A percentile compares a stretch with the other conserved stretches of the same genome.
Conservation (phyloP, 345 rosid species). For the Salix suchowensis region DNA sequence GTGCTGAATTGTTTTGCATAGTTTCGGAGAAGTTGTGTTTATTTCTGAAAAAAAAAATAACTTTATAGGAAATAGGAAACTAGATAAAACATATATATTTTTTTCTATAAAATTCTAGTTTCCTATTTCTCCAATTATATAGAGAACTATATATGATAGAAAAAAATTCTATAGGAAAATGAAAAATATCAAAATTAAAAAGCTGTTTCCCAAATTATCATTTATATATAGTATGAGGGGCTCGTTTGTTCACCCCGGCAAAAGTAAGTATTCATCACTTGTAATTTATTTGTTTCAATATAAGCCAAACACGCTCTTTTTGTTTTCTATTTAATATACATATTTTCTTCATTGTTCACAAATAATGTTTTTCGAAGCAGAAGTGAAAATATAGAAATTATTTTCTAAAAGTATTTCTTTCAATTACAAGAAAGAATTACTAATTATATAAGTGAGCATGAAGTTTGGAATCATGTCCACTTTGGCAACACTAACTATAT, state of each 20-base stretch:
- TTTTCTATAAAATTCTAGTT: too few relatives aligned
- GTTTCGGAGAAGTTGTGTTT: not conserved
- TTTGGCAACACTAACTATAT: not conserved
- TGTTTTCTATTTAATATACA: not conserved
- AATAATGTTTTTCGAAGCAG: not conserved
- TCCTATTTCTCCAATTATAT: not conserved
- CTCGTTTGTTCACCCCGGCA: not conserved
- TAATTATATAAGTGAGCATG: not conserved
- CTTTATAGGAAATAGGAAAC: too few relatives aligned
- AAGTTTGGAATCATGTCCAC: too few relatives aligned
- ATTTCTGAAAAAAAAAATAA: too few relatives aligned
- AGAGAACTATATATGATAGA: not conserved
- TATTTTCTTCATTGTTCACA: not conserved
- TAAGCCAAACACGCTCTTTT: not conserved
- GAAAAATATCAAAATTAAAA: not conserved
- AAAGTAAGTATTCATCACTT: too few relatives aligned
- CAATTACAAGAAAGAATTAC: too few relatives aligned
- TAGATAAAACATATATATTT: not conserved
- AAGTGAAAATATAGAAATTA: not conserved
- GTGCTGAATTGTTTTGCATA: not conserved
- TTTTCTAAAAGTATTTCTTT: not conserved
- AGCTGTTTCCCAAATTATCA: not conserved
- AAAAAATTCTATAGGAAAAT: not conserved
- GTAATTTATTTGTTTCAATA: too few relatives aligned
- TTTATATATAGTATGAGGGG: not conserved